These are phyloP conservation scores for Endotrypanum monterogeii DNA, from an alignment of 208 protist species.

Conservation along the genomic window DNA sequence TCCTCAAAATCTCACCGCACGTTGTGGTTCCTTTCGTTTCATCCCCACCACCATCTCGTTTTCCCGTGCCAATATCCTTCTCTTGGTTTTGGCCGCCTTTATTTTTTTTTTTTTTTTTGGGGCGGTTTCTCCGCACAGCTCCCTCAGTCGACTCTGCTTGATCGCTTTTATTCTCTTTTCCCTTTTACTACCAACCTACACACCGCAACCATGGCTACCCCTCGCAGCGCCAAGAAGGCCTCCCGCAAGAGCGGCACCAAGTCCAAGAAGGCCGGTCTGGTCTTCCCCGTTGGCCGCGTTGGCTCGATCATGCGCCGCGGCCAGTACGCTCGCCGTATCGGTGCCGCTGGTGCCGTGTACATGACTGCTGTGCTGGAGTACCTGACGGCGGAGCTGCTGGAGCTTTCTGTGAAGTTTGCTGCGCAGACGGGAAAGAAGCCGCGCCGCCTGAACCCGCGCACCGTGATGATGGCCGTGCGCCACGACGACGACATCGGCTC, in stretches of 20 bases:
- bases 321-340: conserved; percentile 96
- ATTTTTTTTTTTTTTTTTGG: background rate
- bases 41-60: background rate
- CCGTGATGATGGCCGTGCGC: conserved; percentile 77
- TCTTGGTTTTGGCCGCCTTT: background rate
- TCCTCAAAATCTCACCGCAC: background rate
- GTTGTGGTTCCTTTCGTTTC: background rate
- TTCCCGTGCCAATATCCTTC: background rate
- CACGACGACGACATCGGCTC: conserved; percentile 79
- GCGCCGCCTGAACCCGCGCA: conserved; percentile 75
- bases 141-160: background rate
- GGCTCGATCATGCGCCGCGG: conserved; percentile 96
- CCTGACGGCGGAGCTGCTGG: conserved; percentile 86
- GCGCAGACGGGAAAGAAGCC: conserved; percentile 68
- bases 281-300: conserved; percentile 99
- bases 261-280: conserved; percentile 96
- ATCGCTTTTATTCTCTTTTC: background rate
- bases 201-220: conserved; percentile 56
- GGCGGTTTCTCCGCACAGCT: background rate
- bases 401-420: conserved; percentile 82
- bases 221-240: conserved; percentile 74
- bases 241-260: conserved; percentile 78
- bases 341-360: conserved; percentile 98
- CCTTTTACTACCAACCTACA: background rate
- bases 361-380: conserved; percentile 99